Conservation (phyloP, 805 yeast genomes). For the Sugiyamaella qingdaonensis region DNA sequence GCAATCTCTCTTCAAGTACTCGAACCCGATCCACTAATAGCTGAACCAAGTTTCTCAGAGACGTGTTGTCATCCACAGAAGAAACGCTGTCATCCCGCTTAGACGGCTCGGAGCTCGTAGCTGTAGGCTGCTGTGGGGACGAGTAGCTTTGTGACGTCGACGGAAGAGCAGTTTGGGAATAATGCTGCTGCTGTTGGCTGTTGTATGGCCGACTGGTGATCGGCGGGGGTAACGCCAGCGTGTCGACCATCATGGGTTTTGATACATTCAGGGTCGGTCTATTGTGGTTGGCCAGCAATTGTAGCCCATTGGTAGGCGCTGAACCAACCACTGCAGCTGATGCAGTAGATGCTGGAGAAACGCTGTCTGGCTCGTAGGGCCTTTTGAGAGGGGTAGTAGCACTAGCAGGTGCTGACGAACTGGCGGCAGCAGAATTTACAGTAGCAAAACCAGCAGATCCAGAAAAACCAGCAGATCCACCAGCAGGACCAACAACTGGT, state of each 20-base stretch:
- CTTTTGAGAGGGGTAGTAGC: not conserved
- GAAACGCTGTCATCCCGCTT: slow-evolving; percentile 5
- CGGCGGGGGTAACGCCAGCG: slow-evolving; percentile 16
- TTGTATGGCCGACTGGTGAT: slow-evolving; percentile 3
- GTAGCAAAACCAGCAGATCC: not conserved
- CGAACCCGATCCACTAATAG: slow-evolving; percentile 29
- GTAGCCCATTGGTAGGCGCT: not conserved
- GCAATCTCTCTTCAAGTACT: slow-evolving; percentile 30
- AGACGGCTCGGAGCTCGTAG: slow-evolving; percentile 10
- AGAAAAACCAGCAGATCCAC: not conserved
- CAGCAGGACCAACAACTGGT: not conserved
- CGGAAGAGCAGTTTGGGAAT: not conserved
- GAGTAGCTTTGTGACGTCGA: slow-evolving; percentile 7
- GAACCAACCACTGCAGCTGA: not conserved
- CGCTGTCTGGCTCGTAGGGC: not conserved
- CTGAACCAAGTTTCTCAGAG: slow-evolving; percentile 23
- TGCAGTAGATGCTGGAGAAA: not conserved
- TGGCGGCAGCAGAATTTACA: not conserved
- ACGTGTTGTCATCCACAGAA: slow-evolving; percentile 8
- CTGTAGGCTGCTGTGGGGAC: slow-evolving; percentile 9
- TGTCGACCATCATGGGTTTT: slow-evolving; percentile 1
- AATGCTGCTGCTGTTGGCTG: not conserved
- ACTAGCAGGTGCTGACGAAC: not conserved
- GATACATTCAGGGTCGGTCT: not conserved
- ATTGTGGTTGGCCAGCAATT: too few relatives aligned